These are phyloP conservation scores for Ampelocalamus luodianensis DNA, from an alignment of 176 grass and related monocot species.

Conservation along the genomic window DNA sequence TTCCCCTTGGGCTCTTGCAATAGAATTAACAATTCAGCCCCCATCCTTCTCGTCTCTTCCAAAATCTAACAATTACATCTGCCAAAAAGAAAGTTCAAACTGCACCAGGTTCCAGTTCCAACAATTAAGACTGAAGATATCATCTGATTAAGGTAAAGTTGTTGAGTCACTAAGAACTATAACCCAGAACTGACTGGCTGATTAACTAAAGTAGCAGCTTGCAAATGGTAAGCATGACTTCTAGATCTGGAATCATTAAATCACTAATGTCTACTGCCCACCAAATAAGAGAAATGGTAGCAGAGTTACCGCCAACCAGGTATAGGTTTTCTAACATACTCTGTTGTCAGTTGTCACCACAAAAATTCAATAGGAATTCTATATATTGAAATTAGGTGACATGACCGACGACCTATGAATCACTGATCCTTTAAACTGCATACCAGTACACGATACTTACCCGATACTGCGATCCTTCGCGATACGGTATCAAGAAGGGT, in stretches of 20 bases:
- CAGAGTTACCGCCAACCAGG: background rate
- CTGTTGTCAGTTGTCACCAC: background rate
- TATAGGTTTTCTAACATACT: background rate
- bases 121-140: background rate
- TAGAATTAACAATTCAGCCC: too few relatives aligned
- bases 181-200: background rate
- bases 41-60: too few relatives aligned
- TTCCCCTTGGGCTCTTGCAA: too few relatives aligned
- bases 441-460: too few relatives aligned
- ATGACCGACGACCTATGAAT: background rate
- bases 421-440: too few relatives aligned
- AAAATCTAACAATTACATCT: too few relatives aligned
- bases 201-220: background rate
- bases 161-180: background rate
- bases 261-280: background rate
- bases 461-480: too few relatives aligned
- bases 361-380: background rate
- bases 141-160: background rate
- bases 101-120: background rate
- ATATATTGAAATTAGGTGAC: background rate
- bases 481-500: too few relatives aligned
- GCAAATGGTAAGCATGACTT: slow-evolving; percentile 5
- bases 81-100: background rate
- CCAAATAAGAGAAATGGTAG: slow-evolving; percentile 18
- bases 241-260: background rate